Evolutionary conservation across 345 rosid genomes (phyloP), one percentile per base, ranked within the genome.

Genomic region (Anacardium occidentale): DNA sequence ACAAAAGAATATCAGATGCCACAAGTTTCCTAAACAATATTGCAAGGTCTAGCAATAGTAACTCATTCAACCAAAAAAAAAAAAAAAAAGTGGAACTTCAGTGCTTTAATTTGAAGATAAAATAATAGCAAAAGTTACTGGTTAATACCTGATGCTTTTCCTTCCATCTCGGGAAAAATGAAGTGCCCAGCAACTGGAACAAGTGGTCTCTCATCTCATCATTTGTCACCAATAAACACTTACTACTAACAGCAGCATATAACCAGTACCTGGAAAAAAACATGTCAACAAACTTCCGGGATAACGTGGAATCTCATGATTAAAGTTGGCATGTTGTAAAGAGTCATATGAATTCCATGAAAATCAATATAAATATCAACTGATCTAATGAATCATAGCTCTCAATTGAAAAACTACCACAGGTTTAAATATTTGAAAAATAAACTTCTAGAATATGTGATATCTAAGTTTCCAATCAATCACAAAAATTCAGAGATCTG

Each of bases 171-270:
- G 99, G 97, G 76, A 95, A 92, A 84, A 92, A 95, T 71, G 93
- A 86, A 37, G 87, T 89, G 50, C 99, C 99, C 0, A 92, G 80
- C 78, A 95, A 81, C 75, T 95, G 96, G 77, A 95, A 95, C 72
- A 95, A 81, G 83, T 95, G 99, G 74, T 92, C 99, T 87, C 99
- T 87, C 99, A 95, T 95, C 80, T 92, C 97, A 79, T 95, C 99
- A 74, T 95, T 91, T 59, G 99, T 91, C 52, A 92, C 90, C 66
- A 92, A 68, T 77, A 92, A 88, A 85, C 93, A 83, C 62, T 91
- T 92, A 47, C 81, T 84, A 70, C 88, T 86, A 74, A 95, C 99
- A 20, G 99, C 94, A 26, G 98, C 98, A 80, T 92, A 95, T 63
- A 95, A 80, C 99, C 99, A 95, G 79, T 91, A 95, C 98, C 98